Base-by-base conservation (phyloP, 208 protist species). In the Histomonas meleagridis region DNA sequence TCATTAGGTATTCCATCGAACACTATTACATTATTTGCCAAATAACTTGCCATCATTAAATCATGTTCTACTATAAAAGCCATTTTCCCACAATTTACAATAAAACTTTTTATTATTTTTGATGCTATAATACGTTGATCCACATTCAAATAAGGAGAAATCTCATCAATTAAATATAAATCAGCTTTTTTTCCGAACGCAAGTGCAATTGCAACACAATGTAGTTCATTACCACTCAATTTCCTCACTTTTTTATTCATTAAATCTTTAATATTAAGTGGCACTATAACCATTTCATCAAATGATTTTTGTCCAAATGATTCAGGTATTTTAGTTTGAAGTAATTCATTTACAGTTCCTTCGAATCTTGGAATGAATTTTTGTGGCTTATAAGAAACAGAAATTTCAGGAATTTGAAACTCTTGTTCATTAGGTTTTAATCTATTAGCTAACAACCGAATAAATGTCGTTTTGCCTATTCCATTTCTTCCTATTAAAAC, bases 1-100 rank as follows among this genome's bases (percentile, higher is more conserved):
- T 98, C 93, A 40, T 95, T 95, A 16, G 98, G 98, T 48, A 94
- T 95, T 93, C 98, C 98, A 23, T 98, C 97, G 94, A 99, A 99
- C 48, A 99, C 98, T 90, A 99, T 97, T 62, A 99, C 98, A 91
- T 96, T 95, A 94, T 99, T 98, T 35, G 98, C 98, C 48, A 99
- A 95, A 94, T 99, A 99, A 0, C 98, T 99, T 81, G 98, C 98
- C 92, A 93, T 93, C 94, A 99, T 99, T 94, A 99, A 99, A 94
- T 99, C 98, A 95, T 99, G 98, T 95, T 99, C 98, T 48, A 99
- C 98, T 92, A 99, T 96, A 95, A 99, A 99, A 28, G 97, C 98
- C 91, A 97, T 98, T 93, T 98, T 98, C 95, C 99, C 98, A 86
- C 97, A 95, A 95, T 99, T 97, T 49, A 99, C 95, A 93, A 99